A percentile compares a stretch with the other conserved stretches of the same genome.
phyloP scores from a whole-genome alignment of 2,329 filamentous ascomycete genomes.

The Diaporthe ilicicola region DNA sequence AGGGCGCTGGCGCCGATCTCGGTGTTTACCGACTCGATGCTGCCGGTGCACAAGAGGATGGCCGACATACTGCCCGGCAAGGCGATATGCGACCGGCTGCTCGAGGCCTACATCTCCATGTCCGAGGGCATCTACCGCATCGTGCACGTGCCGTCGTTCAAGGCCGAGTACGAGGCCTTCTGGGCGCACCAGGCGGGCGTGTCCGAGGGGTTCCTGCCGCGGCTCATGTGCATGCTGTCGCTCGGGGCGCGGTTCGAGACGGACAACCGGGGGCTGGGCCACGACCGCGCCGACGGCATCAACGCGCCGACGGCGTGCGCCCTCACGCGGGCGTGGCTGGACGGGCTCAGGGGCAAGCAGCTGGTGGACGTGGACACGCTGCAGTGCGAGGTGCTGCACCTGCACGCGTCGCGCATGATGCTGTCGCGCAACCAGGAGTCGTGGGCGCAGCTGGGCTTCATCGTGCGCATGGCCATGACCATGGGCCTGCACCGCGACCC shows the following conservation, averaged over 20 bases:
- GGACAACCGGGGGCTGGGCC: conserved; percentile 57
- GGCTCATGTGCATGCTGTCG: conserved; percentile 61
- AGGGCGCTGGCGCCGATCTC: conserved; percentile 59
- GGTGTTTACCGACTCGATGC: conserved; percentile 67
- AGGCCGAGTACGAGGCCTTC: conserved; percentile 58
- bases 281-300: conserved; percentile 61
- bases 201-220: conserved; percentile 61
- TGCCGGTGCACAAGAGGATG: conserved; percentile 66
- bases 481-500: conserved; percentile 68
- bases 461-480: conserved; percentile 66
- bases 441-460: conserved; percentile 64
- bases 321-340: conserved; percentile 63
- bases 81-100: conserved; percentile 58
- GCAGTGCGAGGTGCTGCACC: conserved; percentile 62
- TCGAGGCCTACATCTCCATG: conserved; percentile 58
- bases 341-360: conserved; percentile 60
- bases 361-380: conserved; percentile 61
- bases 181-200: conserved; percentile 56
- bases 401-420: conserved; percentile 62
- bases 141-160: conserved; percentile 61
- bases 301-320: conserved; percentile 66
- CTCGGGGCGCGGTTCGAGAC: conserved; percentile 63
- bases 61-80: conserved; percentile 62
- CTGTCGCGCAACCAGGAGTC: conserved; percentile 57
- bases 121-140: conserved; percentile 63